Base-by-base conservation (phyloP, 1,284 basidiomycete species). In the Cryptococcus hybrid region DNA sequence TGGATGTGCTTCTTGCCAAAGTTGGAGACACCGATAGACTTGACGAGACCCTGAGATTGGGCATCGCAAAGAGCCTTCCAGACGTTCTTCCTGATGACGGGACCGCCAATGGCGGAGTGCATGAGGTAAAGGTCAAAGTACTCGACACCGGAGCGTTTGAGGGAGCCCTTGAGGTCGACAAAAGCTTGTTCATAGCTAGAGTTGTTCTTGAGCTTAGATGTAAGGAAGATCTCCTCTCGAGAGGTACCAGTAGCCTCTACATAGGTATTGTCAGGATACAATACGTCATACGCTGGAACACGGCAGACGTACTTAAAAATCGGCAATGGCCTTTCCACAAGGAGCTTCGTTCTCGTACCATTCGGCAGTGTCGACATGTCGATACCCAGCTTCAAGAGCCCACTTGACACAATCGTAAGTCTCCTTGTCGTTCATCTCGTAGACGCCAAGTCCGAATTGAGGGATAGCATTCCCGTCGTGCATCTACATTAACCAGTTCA, bases 311-410 rank as follows among this genome's bases (percentile, higher is more conserved):
- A 51, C 75, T 69, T 70, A 84, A 81, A 84, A 88, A 63, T 84
- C 82, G 50, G 76, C 76, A 67, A 88, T 84, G 13, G 85, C 86
- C 42, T 78, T 72, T 7, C 86, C 86, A 57, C 83, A 84, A 60
- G 85, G 82, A 44, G 73, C 78, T 69, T 89, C 87, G 72, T 88
- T 88, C 67, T 85, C 82, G 69, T 88, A 74, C 75, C 76, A 78
- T 57, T 69, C 68, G 42, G 68, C 65, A 69, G 84, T 79, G 64
- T 85, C 85, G 54, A 88, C 83, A 69, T 85, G 85, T 57, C 83
- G 82, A 76, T 88, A 87, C 11, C 86, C 85, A 39, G 84, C 82
- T 82, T 87, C 84, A 13, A 88, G 78, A 8, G 86, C 87, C 79
- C 81, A 84, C 47, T 76, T 82, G 38, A 86, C 84, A 49, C 82